Evolutionary conservation across 129 eudicot genomes (phyloP), one percentile per base, ranked within the genome.

Genomic region (Apium graveolens): DNA sequence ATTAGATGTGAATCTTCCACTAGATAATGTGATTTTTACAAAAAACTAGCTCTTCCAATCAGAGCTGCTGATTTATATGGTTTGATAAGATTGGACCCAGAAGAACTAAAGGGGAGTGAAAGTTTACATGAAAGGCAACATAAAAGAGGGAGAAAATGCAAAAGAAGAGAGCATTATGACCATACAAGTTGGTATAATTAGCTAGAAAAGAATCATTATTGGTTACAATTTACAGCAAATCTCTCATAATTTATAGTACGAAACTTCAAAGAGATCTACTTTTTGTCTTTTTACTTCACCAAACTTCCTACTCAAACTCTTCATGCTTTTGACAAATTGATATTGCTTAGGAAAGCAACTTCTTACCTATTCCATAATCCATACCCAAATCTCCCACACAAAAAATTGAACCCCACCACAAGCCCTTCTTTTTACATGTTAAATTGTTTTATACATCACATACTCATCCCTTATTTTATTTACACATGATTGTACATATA

Each of bases 281-380:
- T 69, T 75, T 75, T 74, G 74, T 71, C 78, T 75, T 46, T 48
- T 21, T 79, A 82, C 90, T 84, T 84, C 84, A 86, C 90, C 88
- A 86, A 78, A 86, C 74, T 76, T 86, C 75, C 75, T 86, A 89
- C 90, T 86, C 93, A 82, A 86, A 84, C 73, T 86, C 68, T n/a
- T 60, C 68, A 60, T 7, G 68, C 68, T 60, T 60, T 89, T 83
- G 87, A 83, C 89, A 80, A 29, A 32, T n/a, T 66, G 27, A 35
- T 46, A 62, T 81, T 84, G 74, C 90, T 84, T 86, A 49, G 53
- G 80, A 86, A 89, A 83, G 73, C 90, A 82, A 82, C 84, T 46
- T 38, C 88, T 79, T 70, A 48, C 78, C 79, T 63, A 38, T 31
- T 27, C 76, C 65, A 74, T 51, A 76, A 76, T 13, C 57, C 57